These are phyloP conservation scores for Teratosphaeria zuluensis DNA, from an alignment of 2,329 filamentous ascomycete genomes.

Conservation along the genomic window DNA sequence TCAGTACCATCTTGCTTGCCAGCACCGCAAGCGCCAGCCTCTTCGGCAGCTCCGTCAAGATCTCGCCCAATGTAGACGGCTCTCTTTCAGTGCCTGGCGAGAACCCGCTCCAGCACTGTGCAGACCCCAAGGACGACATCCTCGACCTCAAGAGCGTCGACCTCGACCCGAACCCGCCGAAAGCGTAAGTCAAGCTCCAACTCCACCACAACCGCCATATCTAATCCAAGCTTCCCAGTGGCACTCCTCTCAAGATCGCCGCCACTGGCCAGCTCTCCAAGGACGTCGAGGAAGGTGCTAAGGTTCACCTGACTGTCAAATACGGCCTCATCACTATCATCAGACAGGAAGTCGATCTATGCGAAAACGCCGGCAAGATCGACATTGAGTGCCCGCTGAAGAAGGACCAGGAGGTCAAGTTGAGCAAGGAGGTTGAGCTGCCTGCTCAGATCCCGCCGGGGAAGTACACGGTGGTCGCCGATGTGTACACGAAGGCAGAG, in stretches of 20 bases:
- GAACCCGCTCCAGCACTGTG: slow-evolving; percentile 75
- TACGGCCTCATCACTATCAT: slow-evolving; percentile 88
- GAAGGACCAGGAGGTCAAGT: slow-evolving; percentile 50
- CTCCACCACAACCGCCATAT: background rate
- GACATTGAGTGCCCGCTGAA: slow-evolving; percentile 83
- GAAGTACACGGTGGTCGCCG: slow-evolving; percentile 78
- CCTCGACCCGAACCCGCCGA: slow-evolving; percentile 74
- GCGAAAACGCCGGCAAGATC: slow-evolving; percentile 79
- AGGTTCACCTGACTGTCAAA: slow-evolving; percentile 77
- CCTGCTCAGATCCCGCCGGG: slow-evolving; percentile 83
- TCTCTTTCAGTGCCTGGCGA: slow-evolving; percentile 66
- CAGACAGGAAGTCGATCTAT: slow-evolving; percentile 71
- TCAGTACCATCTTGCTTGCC: slow-evolving; percentile 20
- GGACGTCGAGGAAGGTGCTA: slow-evolving; percentile 65
- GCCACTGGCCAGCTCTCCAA: slow-evolving; percentile 67
- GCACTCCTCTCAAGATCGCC: slow-evolving; percentile 64
- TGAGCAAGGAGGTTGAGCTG: slow-evolving; percentile 76
- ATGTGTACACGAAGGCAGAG: slow-evolving; percentile 66
- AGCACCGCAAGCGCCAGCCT: slow-evolving; percentile 19
- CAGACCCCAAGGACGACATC: slow-evolving; percentile 58
- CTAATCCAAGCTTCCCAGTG: slow-evolving; percentile 45
- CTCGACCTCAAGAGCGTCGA: slow-evolving; percentile 71
- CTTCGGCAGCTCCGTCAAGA: slow-evolving; percentile 8
- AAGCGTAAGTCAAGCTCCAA: slow-evolving; percentile 50
- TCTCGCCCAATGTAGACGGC: slow-evolving; percentile 25